Evolutionary conservation across 2,329 filamentous ascomycete genomes (phyloP), one percentile per base, ranked within the genome.

Genomic region (Phyllosticta citribraziliensis): DNA sequence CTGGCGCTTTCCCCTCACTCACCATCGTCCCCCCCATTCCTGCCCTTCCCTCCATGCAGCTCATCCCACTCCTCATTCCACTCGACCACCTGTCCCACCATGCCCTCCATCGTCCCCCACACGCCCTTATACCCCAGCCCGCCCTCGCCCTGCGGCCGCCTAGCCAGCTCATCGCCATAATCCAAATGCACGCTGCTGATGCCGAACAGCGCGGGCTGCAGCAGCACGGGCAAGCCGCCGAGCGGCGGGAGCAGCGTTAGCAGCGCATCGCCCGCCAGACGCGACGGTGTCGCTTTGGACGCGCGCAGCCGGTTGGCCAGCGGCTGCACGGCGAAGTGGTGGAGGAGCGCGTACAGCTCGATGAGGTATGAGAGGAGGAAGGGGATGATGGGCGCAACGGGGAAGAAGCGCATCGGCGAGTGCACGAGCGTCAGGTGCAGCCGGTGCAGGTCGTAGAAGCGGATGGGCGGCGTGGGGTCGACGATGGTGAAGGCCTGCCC

Each of bases 401-500:
- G 67, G 3, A 64, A 62, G 10, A 77, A 63, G 20, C 65, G 66
- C 56, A 77, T 68, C 0, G 65, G 67, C 17, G 73, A 74, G 52
- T 63, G 66, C 25, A 69, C 70, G 20, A 73, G 66, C 35, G 66
- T 54, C 20, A 64, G 56, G 17, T 76, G 65, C 0, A 77, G 66
- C 5, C 55, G 64, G 59, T 79, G 79, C 4, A 78, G 60, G 63
- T 80, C 77, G 12, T 64, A 62, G 62, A 75, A 79, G 6, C 70
- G 63, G 6, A 75, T 33, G n/a, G 80, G 75, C 4, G 78, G 75
- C 27, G 79, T 80, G 0, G 72, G 73, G 56, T 84, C 82, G 2
- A 79, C 81, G 22, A 84, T 74, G 50, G 76, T 67, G 66, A 80
- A 83, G 14, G 80, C 74, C 40, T 78, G 73, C 27, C 80, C 81